phyloP scores from a whole-genome alignment of 2,329 filamentous ascomycete species.

The Apiospora phragmitis region DNA sequence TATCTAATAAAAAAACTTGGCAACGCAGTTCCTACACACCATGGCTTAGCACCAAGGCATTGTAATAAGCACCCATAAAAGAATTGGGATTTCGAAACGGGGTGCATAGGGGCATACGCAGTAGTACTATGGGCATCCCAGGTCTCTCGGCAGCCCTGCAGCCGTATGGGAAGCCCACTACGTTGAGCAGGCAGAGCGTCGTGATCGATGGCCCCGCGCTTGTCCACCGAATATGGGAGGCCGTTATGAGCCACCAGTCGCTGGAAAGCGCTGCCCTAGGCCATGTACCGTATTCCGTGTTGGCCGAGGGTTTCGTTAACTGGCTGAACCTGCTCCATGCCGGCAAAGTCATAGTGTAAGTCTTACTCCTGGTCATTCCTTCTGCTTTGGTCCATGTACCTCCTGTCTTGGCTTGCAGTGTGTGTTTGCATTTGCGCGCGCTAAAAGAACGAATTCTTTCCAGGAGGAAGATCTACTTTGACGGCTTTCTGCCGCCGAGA shows the following conservation, averaged over 20 bases:
- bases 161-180: conserved; percentile 47
- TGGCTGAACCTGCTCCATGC: conserved; percentile 64
- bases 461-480: conserved; percentile 77
- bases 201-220: conserved; percentile 79
- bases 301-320: conserved; percentile 57
- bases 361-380: conserved; percentile 13
- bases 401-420: conserved; percentile 16
- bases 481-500: conserved; percentile 71
- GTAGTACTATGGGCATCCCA: conserved; percentile 62
- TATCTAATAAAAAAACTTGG: not conserved
- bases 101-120: not conserved
- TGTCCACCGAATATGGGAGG: conserved; percentile 70
- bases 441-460: conserved; percentile 20
- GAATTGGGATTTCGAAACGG: not conserved
- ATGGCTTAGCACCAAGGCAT: not conserved
- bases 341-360: conserved; percentile 64
- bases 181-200: conserved; percentile 42
- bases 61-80: not conserved
- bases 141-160: conserved; percentile 54
- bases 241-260: conserved; percentile 46
- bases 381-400: conserved; percentile 22
- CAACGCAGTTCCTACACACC: not conserved
- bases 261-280: conserved; percentile 46
- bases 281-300: conserved; percentile 62
- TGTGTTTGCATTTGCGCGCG: not conserved